A percentile compares a stretch with the other conserved stretches of the same genome.
These are phyloP conservation scores for Gyrodon lividus DNA, from an alignment of 768 basidiomycete genomes.

Conservation along the genomic window DNA sequence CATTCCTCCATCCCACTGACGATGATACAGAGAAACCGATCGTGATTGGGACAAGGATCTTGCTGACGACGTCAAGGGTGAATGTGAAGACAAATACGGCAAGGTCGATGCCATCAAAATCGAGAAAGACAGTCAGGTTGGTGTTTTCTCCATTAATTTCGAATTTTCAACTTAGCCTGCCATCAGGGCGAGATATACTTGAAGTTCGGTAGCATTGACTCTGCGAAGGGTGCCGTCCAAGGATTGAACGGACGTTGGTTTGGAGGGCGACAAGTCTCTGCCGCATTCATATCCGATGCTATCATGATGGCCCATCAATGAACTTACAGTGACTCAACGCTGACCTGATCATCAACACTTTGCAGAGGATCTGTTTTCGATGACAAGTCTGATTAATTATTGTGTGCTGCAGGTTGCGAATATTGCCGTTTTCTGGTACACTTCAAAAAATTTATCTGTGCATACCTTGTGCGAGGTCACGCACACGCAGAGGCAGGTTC, in stretches of 20 bases:
- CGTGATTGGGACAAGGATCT: slow-evolving; percentile 96
- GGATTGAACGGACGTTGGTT: slow-evolving; percentile 98
- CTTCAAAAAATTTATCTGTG: slow-evolving; percentile 32
- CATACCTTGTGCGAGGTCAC: slow-evolving; percentile 29
- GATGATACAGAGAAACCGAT: slow-evolving; percentile 76
- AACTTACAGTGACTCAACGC: slow-evolving; percentile 14
- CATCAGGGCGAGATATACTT: slow-evolving; percentile 94
- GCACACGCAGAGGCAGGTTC: slow-evolving; percentile 40
- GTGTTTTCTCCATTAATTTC: slow-evolving; percentile 18
- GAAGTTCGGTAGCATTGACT: slow-evolving; percentile 79
- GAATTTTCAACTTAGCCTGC: slow-evolving; percentile 11
- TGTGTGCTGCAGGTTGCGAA: slow-evolving; percentile 29
- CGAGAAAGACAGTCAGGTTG: slow-evolving; percentile 89
- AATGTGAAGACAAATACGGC: slow-evolving; percentile 92
- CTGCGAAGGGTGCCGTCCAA: slow-evolving; percentile 80
- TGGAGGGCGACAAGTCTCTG: slow-evolving; percentile 86
- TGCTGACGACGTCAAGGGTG: slow-evolving; percentile 92
- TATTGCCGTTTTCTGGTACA: slow-evolving; percentile 23
- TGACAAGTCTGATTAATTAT: slow-evolving; percentile 27
- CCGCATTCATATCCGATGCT: slow-evolving; percentile 87
- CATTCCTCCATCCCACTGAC: slow-evolving; percentile 6
- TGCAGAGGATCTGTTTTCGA: slow-evolving; percentile 28
- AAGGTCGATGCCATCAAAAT: slow-evolving; percentile 84
- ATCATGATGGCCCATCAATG: slow-evolving; percentile 91
- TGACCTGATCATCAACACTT: slow-evolving; percentile 29